Evolutionary conservation across 2,329 filamentous ascomycete genomes (phyloP).

Genomic region (Falciphora oryzae): DNA sequence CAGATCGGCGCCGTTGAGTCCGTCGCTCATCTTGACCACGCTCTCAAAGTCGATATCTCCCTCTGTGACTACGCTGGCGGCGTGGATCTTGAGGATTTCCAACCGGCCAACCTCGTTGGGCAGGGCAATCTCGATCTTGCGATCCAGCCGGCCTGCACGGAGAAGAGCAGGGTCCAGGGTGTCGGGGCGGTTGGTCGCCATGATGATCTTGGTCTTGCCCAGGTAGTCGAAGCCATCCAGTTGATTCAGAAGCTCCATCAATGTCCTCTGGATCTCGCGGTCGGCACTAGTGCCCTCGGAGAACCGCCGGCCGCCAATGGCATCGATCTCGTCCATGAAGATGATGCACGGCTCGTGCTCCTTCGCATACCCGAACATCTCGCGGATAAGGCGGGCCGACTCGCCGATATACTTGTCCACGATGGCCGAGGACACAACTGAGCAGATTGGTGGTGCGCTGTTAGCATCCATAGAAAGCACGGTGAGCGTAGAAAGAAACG

Average conservation of each 20-base stretch:
- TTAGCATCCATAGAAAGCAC: neutral
- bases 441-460: neutral
- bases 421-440: slow-evolving; percentile 96
- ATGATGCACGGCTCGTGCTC: slow-evolving; percentile 99
- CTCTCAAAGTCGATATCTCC: slow-evolving; percentile 98
- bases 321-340: slow-evolving; percentile 99
- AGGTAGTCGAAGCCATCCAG: slow-evolving; percentile 98
- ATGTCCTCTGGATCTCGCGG: slow-evolving; percentile 93
- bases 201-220: slow-evolving; percentile 99
- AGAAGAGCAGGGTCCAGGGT: slow-evolving; percentile 91
- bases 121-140: slow-evolving; percentile 96
- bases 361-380: slow-evolving; percentile 99
- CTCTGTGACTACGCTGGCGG: slow-evolving; percentile 77
- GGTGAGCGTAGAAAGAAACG: neutral
- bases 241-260: slow-evolving; percentile 98
- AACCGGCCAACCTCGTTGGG: slow-evolving; percentile 94
- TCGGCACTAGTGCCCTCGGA: slow-evolving; percentile 96
- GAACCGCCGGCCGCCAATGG: slow-evolving; percentile 93
- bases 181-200: slow-evolving; percentile 97
- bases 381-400: slow-evolving; percentile 90
- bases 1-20: slow-evolving; percentile 94
- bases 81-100: slow-evolving; percentile 98
- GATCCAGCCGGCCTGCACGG: slow-evolving; percentile 85
- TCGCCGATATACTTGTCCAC: slow-evolving; percentile 99
- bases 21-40: slow-evolving; percentile 99